A percentile compares a stretch with the other conserved stretches of the same genome.
Evolutionary conservation across 441 rosid genomes (phyloP).

Genomic region (Euphorbia corollata): DNA sequence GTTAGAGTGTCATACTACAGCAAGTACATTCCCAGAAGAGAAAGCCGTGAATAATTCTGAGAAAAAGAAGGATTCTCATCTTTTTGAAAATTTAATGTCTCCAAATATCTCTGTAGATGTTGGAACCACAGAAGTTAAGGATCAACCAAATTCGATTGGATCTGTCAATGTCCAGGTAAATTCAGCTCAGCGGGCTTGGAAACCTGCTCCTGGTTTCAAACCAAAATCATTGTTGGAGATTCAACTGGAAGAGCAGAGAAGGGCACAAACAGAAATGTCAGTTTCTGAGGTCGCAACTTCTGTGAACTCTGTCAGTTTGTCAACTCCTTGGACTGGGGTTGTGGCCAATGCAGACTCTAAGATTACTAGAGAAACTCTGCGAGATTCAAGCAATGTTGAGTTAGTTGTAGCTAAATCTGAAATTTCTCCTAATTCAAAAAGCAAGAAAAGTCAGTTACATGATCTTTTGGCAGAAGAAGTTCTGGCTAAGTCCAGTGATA

Average conservation of each 20-base stretch:
- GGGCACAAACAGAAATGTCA: constrained; percentile 47
- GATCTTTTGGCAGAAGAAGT: constrained; percentile 65
- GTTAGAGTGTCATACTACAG: constrained; percentile 19
- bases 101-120: constrained; percentile 23
- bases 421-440: constrained; percentile 35
- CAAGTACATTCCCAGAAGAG: constrained; percentile 16
- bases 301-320: constrained; percentile 34
- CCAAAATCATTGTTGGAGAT: constrained; percentile 91
- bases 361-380: constrained; percentile 37
- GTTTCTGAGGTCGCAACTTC: constrained; percentile 47
- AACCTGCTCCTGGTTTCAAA: constrained; percentile 96
- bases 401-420: constrained; percentile 38
- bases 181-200: constrained; percentile 74
- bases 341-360: constrained; percentile 50
- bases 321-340: constrained; percentile 78
- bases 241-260: constrained; percentile 88
- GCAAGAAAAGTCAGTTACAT: constrained; percentile 63
- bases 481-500: constrained; percentile 45
- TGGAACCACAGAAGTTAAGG: constrained; percentile 29
- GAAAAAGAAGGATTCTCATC: constrained; percentile 32
- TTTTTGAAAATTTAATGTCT: constrained; percentile 24
- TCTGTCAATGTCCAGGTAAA: constrained; percentile 31
- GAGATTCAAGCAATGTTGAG: constrained; percentile 34
- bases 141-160: constrained; percentile 25
- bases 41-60: constrained; percentile 26